Evolutionary conservation across 768 basidiomycete genomes (phyloP), one percentile per base, ranked within the genome.

Genomic region (Termitomyces sp.): DNA sequence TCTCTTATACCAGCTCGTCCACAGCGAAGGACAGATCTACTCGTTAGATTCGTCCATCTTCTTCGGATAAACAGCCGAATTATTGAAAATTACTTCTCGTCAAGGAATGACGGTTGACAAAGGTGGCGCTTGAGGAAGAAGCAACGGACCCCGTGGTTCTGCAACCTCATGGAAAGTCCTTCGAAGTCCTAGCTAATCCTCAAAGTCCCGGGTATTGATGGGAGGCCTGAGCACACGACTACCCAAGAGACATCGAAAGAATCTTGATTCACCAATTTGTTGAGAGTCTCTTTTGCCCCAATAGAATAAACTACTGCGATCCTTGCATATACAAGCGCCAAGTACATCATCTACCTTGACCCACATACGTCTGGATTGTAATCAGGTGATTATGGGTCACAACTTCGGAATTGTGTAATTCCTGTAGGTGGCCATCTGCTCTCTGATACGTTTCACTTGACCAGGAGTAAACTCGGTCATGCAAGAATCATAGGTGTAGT

Each of bases 401-500:
- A 49, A 17, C 34, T 39, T 50, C 1, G 35, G 25, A 39, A 27
- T 11, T 35, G 23, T 50, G 21, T 16, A 23, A 11, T 50, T 50
- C 49, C 49, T 37, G 12, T 51, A 51, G 37, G 37, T 51, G 27
- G 37, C 37, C 37, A 40, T 51, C 65, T 79, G 78, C 32, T 62
- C 63, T 58, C 67, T 62, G 50, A 76, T 57, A 58, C 79, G 79
- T 34, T 69, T 68, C 59, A 56, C 61, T 59, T 81, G 79, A 35
- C 79, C 79, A 45, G 68, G 34, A 32, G 79, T 80, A 68, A 81
- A 81, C 55, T 74, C 58, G 58, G 54, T 72, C 78, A 79, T 80
- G 74, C 80, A 82, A 55, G 71, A 63, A 59, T 82, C 79, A 56
- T 77, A 67, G 27, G 69, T 71, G 72, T 79, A 81, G 66, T 81